Evolutionary conservation across 768 basidiomycete genomes (phyloP), one percentile per base, ranked within the genome.

Genomic region (Pholiota microspora): DNA sequence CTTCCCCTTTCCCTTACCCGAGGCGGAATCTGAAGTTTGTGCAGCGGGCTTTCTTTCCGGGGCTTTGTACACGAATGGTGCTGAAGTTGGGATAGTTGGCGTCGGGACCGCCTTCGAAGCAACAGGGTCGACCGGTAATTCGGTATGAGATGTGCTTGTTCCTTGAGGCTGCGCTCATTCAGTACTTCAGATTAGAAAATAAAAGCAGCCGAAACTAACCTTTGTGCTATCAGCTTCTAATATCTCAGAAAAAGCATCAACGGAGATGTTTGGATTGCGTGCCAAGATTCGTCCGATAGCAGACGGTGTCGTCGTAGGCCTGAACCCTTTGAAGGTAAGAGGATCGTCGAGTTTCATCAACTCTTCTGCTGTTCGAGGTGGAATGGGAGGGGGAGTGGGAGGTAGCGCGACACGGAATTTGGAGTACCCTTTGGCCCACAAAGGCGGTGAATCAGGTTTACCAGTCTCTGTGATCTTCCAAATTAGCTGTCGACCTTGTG

Each of bases 181-280:
- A n/a, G n/a, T n/a, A n/a, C n/a, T n/a, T n/a, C n/a, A n/a, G n/a
- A n/a, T n/a, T n/a, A n/a, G 21, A 23, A 21, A 23, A 40, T 40
- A 6, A 12, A 23, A 23, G 10, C 40, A 42, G 10, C 8, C 4
- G 16, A 7, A 12, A 10, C 18, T 42, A 1, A 42, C 40, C 40
- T 42, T 42, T 4, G 40, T 8, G 9, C 18, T 23, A 45, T 45
- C 35, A 8, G 44, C 45, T 10, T 24, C 7, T 21, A 63, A 49
- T 52, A 65, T 24, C 28, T 57, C 57, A 32, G 54, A 55, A 27
- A 63, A 61, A 42, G 51, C 58, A 44, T 63, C 61, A 35, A 58
- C 61, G 12, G 53, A 55, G 10, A 61, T 38, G 3, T 62, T 49
- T 6, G 59, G 59, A n/a, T 57, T 61, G 29, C 52, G 57, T 3